These are phyloP conservation scores for Vicia sativa DNA, from an alignment of 306 rosid species.

Conservation along the genomic window DNA sequence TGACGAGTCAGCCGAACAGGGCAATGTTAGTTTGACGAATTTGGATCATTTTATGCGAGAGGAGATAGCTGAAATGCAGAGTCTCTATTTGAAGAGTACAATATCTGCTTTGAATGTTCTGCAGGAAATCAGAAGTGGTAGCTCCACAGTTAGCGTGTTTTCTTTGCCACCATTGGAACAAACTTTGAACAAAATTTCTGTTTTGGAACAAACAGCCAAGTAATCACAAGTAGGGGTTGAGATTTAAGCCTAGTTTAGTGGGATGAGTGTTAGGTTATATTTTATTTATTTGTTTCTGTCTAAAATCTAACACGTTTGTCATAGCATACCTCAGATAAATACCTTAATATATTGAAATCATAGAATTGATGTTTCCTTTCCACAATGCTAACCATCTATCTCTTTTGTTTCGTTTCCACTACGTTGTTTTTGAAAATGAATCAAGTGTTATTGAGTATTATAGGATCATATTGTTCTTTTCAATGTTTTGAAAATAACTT, in stretches of 20 bases:
- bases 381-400: neutral
- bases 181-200: constrained; percentile 57
- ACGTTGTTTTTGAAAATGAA: no score
- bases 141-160: constrained; percentile 75
- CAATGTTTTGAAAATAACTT: no score
- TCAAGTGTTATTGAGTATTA: no score
- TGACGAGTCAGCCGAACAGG: constrained; percentile 29
- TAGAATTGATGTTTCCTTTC: constrained; percentile 36
- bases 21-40: constrained; percentile 22
- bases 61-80: constrained; percentile 56
- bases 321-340: constrained; percentile 38
- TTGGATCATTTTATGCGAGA: constrained; percentile 39
- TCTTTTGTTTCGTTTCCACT: no score
- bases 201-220: constrained; percentile 65
- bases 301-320: constrained; percentile 34
- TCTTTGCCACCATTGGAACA: constrained; percentile 85
- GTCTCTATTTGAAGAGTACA: constrained; percentile 77
- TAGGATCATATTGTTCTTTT: no score
- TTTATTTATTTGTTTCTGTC: neutral
- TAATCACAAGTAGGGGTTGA: constrained; percentile 36
- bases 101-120: constrained; percentile 69
- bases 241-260: constrained; percentile 17
- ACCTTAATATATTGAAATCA: constrained; percentile 39
- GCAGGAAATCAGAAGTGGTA: constrained; percentile 79
- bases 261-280: constrained; percentile 14